phyloP scores from a whole-genome alignment of 1,284 basidiomycete species.

The Leccinum angustisporum region DNA sequence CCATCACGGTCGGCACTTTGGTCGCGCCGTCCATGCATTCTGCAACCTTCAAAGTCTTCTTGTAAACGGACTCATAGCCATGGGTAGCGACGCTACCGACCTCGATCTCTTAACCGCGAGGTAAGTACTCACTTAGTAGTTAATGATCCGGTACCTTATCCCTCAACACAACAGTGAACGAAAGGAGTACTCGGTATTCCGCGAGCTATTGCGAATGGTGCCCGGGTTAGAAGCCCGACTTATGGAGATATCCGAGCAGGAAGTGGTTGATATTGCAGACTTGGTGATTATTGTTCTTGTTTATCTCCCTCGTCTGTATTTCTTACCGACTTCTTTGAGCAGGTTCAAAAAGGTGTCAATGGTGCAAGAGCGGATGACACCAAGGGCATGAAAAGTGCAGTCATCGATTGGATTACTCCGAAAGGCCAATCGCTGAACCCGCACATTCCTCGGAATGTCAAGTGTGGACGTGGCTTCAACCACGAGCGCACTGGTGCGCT shows the following conservation, averaged over 20 bases:
- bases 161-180: background rate
- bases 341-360: slow-evolving; percentile 4
- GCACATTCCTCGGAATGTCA: slow-evolving; percentile 10
- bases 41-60: background rate
- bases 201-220: background rate
- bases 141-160: background rate
- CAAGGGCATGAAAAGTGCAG: background rate
- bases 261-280: background rate
- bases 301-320: too few relatives aligned
- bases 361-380: slow-evolving; percentile 6
- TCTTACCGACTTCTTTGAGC: background rate
- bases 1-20: slow-evolving; percentile 13
- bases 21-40: slow-evolving; percentile 5
- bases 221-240: background rate
- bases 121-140: background rate
- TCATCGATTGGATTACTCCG: background rate
- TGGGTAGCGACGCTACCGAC: background rate
- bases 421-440: background rate
- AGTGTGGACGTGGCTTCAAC: background rate
- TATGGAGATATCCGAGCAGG: background rate
- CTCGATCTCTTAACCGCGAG: background rate
- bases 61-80: background rate
- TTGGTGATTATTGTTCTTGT: background rate
- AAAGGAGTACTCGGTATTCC: background rate
- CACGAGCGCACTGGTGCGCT: too few relatives aligned